These are phyloP conservation scores for Lactarius akahatsu DNA, from an alignment of 768 basidiomycete species.

Conservation along the genomic window DNA sequence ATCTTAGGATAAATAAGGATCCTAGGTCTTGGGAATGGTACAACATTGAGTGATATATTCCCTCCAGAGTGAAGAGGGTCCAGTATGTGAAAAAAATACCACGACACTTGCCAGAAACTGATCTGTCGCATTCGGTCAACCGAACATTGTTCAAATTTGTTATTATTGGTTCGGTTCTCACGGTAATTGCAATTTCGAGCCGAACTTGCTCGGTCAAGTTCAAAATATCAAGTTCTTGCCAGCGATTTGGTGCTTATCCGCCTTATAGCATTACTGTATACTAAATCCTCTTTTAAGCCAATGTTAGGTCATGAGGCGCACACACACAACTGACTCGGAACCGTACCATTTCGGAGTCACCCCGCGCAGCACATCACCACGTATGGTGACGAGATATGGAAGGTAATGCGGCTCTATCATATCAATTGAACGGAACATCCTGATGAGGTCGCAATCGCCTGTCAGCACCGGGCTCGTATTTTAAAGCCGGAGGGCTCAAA, in stretches of 20 bases:
- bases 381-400: conserved; percentile 1
- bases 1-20: background rate
- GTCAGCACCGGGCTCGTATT: background rate
- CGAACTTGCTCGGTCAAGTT: background rate
- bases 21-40: background rate
- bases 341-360: background rate
- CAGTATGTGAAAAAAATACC: background rate
- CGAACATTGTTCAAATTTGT: background rate
- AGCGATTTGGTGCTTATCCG: background rate
- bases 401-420: background rate
- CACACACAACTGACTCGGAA: background rate
- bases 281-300: background rate
- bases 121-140: background rate
- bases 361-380: background rate
- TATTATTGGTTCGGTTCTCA: background rate
- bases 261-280: background rate
- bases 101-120: background rate
- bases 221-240: background rate
- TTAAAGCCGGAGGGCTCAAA: background rate
- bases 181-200: background rate
- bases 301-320: background rate
- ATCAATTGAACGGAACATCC: background rate
- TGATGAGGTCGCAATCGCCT: background rate
- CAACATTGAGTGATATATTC: background rate
- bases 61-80: background rate